These are phyloP conservation scores for Mrakia hoshinonis DNA, from an alignment of 768 basidiomycete genomes.

Conservation along the genomic window DNA sequence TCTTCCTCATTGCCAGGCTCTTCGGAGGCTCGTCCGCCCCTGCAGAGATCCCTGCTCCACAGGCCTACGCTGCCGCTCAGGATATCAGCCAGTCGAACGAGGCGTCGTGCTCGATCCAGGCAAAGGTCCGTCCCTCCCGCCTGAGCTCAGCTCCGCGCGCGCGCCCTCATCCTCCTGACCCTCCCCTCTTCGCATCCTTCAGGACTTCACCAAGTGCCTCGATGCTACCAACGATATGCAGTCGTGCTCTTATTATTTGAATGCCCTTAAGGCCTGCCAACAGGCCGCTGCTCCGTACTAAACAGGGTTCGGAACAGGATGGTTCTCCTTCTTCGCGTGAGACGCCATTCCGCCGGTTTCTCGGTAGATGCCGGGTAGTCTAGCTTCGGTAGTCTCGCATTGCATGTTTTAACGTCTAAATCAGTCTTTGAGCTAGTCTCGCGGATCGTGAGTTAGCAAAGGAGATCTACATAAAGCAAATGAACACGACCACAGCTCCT, in stretches of 20 bases:
- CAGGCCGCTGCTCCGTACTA: slow-evolving; percentile 28
- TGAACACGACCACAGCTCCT: too few species aligned
- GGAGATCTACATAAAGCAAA: too few species aligned
- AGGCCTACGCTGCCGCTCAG: slow-evolving; percentile 39
- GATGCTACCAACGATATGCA: slow-evolving; percentile 58
- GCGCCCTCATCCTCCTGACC: background rate
- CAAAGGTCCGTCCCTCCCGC: slow-evolving; percentile 58
- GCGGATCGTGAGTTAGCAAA: too few species aligned
- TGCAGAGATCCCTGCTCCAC: slow-evolving; percentile 47
- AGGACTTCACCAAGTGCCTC: slow-evolving; percentile 72
- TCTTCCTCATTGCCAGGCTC: slow-evolving; percentile 40
- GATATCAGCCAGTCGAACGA: slow-evolving; percentile 45
- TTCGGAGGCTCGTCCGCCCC: slow-evolving; percentile 58
- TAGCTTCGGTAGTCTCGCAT: too few species aligned
- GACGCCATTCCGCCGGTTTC: too few species aligned
- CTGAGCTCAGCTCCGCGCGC: too few species aligned
- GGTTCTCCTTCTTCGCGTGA: too few species aligned
- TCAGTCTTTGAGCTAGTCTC: too few species aligned
- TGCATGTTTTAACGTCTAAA: too few species aligned
- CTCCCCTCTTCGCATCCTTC: background rate
- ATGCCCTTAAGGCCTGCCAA: slow-evolving; percentile 30
- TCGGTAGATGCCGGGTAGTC: too few species aligned
- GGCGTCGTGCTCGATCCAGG: slow-evolving; percentile 63
- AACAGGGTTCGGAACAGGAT: background rate
- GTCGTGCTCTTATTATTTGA: slow-evolving; percentile 72